Conservation (phyloP, 495 filamentous ascomycete species). For the Trichoderma virens region DNA sequence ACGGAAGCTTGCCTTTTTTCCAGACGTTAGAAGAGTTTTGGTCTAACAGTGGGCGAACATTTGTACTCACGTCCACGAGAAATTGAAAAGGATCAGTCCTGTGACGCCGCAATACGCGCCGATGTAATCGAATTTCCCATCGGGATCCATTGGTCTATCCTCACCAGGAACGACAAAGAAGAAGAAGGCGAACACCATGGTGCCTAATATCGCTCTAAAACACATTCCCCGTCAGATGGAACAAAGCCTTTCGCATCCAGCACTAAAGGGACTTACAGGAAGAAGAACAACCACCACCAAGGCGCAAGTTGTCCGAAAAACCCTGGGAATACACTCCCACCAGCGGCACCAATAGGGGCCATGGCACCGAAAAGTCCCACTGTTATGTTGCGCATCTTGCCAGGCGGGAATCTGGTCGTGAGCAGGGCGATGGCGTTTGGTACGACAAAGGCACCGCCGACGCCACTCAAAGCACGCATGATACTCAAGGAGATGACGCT, state of each 20-base stretch:
- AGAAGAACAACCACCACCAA: background rate
- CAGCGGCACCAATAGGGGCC: background rate
- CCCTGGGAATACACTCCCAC: background rate
- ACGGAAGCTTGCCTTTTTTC: background rate
- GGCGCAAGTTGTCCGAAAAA: background rate
- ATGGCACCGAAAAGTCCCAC: background rate
- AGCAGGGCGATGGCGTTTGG: background rate
- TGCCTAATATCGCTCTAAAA: background rate
- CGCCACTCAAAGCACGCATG: background rate
- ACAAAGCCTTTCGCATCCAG: too few relatives aligned
- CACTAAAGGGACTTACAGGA: too few relatives aligned
- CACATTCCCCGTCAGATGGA: background rate
- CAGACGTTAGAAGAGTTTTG: background rate
- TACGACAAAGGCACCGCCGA: background rate
- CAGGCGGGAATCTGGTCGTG: background rate
- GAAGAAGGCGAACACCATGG: background rate
- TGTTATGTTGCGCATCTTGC: background rate
- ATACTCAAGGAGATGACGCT: background rate
- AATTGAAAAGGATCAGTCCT: background rate
- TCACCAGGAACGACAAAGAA: background rate
- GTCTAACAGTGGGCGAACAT: too few relatives aligned
- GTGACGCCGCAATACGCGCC: background rate
- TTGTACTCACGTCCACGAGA: background rate
- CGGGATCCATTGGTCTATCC: background rate
- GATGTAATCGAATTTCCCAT: background rate